A percentile compares a stretch with the other conserved stretches of the same genome.
Conservation (phyloP, 2,329 filamentous ascomycete species). For the Seiridium unicorne region DNA sequence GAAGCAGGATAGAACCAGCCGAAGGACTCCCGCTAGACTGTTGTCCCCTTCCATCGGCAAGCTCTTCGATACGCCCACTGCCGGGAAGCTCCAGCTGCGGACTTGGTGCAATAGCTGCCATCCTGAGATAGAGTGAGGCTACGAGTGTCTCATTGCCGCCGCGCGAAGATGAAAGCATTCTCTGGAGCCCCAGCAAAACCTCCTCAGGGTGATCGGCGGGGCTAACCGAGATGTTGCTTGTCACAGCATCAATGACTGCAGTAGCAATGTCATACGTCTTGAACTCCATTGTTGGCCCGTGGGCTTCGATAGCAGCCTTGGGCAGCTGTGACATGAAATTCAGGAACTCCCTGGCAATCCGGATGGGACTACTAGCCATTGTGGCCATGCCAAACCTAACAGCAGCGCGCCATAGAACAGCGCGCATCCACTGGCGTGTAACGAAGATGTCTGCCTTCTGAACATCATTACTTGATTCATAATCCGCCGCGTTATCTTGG, state of each 20-base stretch:
- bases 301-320: conserved; percentile 44
- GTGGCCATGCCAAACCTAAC: conserved; percentile 25
- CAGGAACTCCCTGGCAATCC: conserved; percentile 45
- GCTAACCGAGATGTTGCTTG: conserved; percentile 19
- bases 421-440: conserved; percentile 50
- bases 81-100: neutral
- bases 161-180: conserved; percentile 37
- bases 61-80: conserved; percentile 6
- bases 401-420: conserved; percentile 43
- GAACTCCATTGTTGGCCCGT: conserved; percentile 47
- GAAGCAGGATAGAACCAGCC: neutral
- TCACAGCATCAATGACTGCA: conserved; percentile 39
- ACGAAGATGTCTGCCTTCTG: conserved; percentile 49
- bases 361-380: conserved; percentile 34
- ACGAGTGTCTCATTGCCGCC: conserved; percentile 40
- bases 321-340: conserved; percentile 40
- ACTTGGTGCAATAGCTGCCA: conserved; percentile 7
- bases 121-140: conserved; percentile 16
- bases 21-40: neutral
- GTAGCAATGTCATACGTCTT: conserved; percentile 47
- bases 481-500: conserved; percentile 36
- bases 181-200: conserved; percentile 35
- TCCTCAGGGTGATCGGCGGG: conserved; percentile 26
- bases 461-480: conserved; percentile 42
- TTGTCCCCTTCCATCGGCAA: neutral